A percentile compares a stretch with the other conserved stretches of the same genome.
Conservation (phyloP, 2,329 filamentous ascomycete species). For the Apiospora koreana region DNA sequence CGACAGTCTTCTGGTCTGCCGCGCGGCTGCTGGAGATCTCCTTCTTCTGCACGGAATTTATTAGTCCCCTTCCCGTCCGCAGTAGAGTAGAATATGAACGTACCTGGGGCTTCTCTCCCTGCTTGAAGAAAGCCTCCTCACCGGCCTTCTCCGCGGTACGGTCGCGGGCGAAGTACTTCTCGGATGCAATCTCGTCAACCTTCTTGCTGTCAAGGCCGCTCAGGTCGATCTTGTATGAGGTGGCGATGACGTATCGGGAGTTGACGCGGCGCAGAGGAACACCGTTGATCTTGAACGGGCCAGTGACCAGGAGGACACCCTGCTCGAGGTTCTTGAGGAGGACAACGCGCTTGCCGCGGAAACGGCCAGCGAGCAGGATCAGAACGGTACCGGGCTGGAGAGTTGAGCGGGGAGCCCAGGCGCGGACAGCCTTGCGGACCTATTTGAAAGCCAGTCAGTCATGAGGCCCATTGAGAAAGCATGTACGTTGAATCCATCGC, state of each 20-base stretch:
- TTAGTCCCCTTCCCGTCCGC: constrained; percentile 34
- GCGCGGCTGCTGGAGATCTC: constrained; percentile 87
- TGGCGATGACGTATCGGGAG: constrained; percentile 91
- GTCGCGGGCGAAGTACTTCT: constrained; percentile 95
- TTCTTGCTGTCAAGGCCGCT: constrained; percentile 86
- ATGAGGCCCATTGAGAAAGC: background rate
- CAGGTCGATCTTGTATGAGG: constrained; percentile 82
- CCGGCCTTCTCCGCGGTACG: constrained; percentile 93
- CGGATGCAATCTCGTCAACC: constrained; percentile 74
- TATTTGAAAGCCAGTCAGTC: constrained; percentile 40
- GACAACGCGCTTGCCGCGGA: constrained; percentile 99
- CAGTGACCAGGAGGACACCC: constrained; percentile 98
- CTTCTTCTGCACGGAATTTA: constrained; percentile 77
- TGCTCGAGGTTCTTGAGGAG: constrained; percentile 97
- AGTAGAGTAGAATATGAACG: constrained; percentile 32
- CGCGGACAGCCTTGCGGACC: constrained; percentile 92
- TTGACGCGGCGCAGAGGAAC: constrained; percentile 95
- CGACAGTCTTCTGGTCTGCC: constrained; percentile 96
- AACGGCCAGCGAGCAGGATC: constrained; percentile 98
- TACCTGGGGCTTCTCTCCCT: constrained; percentile 97
- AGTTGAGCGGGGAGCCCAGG: constrained; percentile 82
- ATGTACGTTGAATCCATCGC: background rate
- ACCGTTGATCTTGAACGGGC: constrained; percentile 99
- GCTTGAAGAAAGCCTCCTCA: constrained; percentile 99
- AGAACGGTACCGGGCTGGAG: constrained; percentile 95